These are phyloP conservation scores for Candida coquimbonensis DNA, from an alignment of 805 yeast species.

Conservation along the genomic window DNA sequence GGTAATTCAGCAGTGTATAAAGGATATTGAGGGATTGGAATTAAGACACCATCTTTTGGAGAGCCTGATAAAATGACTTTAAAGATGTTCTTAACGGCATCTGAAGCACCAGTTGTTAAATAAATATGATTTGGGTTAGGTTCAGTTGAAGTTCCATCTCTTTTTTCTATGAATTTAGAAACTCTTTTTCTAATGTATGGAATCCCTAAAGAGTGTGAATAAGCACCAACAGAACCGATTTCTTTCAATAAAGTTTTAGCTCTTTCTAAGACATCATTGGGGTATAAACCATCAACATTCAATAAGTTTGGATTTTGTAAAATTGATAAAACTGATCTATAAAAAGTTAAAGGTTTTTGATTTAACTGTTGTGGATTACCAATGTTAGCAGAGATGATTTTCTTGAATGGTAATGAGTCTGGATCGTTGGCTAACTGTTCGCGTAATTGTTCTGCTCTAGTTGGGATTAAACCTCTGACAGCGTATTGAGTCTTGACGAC, in stretches of 20 bases:
- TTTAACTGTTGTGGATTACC: conserved; percentile 98
- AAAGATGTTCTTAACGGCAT: conserved; percentile 79
- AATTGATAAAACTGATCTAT: conserved; percentile 81
- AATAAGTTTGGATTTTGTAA: conserved; percentile 79
- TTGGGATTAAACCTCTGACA: conserved; percentile 91
- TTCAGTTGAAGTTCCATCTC: conserved; percentile 66
- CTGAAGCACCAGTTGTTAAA: conserved; percentile 90
- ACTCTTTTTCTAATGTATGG: conserved; percentile 64
- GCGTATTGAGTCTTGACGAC: conserved; percentile 90
- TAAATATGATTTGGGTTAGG: conserved; percentile 63
- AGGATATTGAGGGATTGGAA: conserved; percentile 98
- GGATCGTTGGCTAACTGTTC: conserved; percentile 47
- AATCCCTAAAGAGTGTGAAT: conserved; percentile 90
- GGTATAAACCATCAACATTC: conserved; percentile 28
- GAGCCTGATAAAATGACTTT: conserved; percentile 63
- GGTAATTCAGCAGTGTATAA: conserved; percentile 93
- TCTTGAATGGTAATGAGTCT: conserved; percentile 61
- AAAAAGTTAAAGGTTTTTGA: conserved; percentile 92
- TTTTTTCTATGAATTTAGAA: conserved; percentile 66
- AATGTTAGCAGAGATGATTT: conserved; percentile 84
- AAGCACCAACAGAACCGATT: conserved; percentile 88
- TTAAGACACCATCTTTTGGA: conserved; percentile 63
- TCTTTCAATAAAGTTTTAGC: conserved; percentile 54
- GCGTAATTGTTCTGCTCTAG: conserved; percentile 80
- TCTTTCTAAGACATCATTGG: conserved; percentile 66